Conservation (phyloP, 495 filamentous ascomycete species). For the Aspergillus incahuasiensis region DNA sequence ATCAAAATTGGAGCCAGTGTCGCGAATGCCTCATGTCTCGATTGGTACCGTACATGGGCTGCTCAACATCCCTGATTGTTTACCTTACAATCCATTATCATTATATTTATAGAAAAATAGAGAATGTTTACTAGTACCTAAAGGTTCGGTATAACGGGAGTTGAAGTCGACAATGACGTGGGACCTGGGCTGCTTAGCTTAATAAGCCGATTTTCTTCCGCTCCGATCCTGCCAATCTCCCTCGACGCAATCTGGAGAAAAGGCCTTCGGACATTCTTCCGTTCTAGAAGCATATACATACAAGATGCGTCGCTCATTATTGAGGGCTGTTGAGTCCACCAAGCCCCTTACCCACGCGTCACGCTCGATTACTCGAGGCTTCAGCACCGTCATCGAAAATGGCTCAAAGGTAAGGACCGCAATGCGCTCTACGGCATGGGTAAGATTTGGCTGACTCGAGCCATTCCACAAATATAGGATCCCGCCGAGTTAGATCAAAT, state of each 20-base stretch:
- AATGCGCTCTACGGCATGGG: background rate
- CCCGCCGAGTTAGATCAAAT: conserved; percentile 83
- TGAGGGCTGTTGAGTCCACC: conserved; percentile 42
- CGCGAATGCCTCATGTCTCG: conserved; percentile 75
- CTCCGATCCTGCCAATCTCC: conserved; percentile 19
- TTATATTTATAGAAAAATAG: background rate
- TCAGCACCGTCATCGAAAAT: conserved; percentile 37
- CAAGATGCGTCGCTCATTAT: conserved; percentile 43
- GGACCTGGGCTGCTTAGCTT: conserved; percentile 17
- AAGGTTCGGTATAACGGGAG: too few species aligned
- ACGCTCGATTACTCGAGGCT: conserved; percentile 38
- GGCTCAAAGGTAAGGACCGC: conserved; percentile 31
- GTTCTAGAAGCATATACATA: background rate
- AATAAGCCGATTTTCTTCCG: conserved; percentile 19
- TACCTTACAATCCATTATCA: background rate
- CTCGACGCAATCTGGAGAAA: conserved; percentile 8
- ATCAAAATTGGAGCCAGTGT: conserved; percentile 84
- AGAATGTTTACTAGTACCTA: too few species aligned
- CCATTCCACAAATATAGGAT: conserved; percentile 52
- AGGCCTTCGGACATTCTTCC: conserved; percentile 5
- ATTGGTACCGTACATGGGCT: conserved; percentile 79
- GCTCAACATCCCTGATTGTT: conserved; percentile 28
- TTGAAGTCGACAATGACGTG: background rate
- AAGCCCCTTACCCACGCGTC: conserved; percentile 37
- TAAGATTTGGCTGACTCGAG: conserved; percentile 8